A percentile compares a stretch with the other conserved stretches of the same genome.
phyloP scores from a whole-genome alignment of 106 monocot species.

The Vanilla planifolia region DNA sequence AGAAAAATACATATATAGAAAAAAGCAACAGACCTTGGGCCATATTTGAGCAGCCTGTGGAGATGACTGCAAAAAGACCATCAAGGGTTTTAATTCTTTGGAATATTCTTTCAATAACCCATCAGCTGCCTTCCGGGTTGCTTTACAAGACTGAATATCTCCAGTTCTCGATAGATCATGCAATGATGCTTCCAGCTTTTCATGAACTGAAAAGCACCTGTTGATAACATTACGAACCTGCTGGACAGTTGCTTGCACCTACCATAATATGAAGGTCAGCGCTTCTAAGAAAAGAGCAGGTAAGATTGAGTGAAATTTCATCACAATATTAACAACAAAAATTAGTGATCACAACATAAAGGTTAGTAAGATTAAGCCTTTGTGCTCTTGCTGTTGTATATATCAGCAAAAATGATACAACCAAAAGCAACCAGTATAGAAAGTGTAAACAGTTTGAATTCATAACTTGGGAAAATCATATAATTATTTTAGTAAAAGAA shows the following conservation, averaged over 20 bases:
- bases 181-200: slow-evolving; percentile 78
- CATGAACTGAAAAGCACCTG: slow-evolving; percentile 66
- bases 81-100: slow-evolving; percentile 73
- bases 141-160: slow-evolving; percentile 80
- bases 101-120: slow-evolving; percentile 67
- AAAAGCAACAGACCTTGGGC: slow-evolving; percentile 65
- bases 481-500: no score
- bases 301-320: not conserved
- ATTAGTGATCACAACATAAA: no score
- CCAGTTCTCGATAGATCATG: slow-evolving; percentile 82
- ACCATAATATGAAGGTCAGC: slow-evolving; percentile 1
- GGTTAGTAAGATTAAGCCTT: no score
- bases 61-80: slow-evolving; percentile 61
- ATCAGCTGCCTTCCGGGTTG: slow-evolving; percentile 73
- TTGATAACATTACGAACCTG: slow-evolving; percentile 52
- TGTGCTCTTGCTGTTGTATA: no score
- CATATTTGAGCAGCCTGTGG: slow-evolving; percentile 77
- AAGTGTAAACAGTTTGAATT: no score
- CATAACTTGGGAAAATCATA: no score
- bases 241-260: slow-evolving; percentile 83
- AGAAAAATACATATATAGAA: not conserved
- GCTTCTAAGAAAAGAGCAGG: not conserved
- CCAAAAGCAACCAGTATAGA: no score
- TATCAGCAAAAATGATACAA: not conserved
- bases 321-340: not conserved